Evolutionary conservation across 2,329 filamentous ascomycete genomes (phyloP).

Genomic region (Trichoderma pleuroti): DNA sequence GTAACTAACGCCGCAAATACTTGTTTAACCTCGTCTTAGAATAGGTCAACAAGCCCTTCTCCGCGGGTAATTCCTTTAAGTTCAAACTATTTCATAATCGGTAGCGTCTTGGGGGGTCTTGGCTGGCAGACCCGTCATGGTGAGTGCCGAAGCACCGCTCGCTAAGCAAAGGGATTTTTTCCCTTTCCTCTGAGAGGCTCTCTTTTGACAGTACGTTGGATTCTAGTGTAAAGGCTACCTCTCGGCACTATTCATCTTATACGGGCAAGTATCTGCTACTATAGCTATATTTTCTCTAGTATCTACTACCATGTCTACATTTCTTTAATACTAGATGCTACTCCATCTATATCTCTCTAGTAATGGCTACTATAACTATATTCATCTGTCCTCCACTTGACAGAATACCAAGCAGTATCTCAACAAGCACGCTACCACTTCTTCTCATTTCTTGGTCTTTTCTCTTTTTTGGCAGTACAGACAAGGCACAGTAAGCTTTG

Average conservation of each 20-base stretch:
- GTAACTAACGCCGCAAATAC: background rate
- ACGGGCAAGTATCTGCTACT: background rate
- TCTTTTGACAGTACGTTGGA: background rate
- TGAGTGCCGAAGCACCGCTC: background rate
- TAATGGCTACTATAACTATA: too few relatives aligned
- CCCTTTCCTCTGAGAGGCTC: background rate
- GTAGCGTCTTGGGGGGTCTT: background rate
- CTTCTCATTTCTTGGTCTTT: background rate
- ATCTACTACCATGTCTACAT: too few relatives aligned
- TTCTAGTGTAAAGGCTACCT: background rate
- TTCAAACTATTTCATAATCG: background rate
- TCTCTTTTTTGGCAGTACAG: background rate
- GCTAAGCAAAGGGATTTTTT: background rate
- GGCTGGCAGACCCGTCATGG: background rate
- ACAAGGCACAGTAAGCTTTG: background rate
- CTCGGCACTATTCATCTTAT: background rate
- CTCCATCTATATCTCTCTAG: too few relatives aligned
- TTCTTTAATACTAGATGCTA: too few relatives aligned
- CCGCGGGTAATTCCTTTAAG: background rate
- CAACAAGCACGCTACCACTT: background rate
- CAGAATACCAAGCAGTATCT: background rate
- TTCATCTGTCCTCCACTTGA: background rate
- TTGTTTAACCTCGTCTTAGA: background rate
- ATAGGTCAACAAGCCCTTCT: background rate
- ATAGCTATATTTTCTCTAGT: too few relatives aligned